Evolutionary conservation across 1,284 basidiomycete species (phyloP).

Genomic region (Xerocomus amazonicus): DNA sequence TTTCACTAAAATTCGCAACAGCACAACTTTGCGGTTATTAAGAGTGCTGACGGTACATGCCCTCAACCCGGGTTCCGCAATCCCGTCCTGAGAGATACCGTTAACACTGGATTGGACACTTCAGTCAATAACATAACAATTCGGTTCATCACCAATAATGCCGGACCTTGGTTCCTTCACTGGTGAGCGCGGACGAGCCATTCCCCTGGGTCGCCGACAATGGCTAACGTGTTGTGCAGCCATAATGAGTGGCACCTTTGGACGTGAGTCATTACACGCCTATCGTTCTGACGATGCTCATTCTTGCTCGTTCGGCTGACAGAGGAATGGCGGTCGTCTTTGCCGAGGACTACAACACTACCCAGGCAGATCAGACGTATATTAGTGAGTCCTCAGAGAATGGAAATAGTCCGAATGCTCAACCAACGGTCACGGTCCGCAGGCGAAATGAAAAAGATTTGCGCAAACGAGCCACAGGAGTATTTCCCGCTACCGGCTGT

Average conservation of each 20-base stretch:
- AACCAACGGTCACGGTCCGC: not conserved
- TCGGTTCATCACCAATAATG: not conserved
- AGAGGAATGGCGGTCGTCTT: not conserved
- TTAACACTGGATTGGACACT: not conserved
- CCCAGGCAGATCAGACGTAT: not conserved
- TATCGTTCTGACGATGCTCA: too few species aligned
- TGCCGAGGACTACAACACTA: not conserved
- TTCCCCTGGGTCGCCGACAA: not conserved
- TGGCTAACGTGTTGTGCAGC: not conserved
- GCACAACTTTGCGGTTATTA: constrained; percentile 22
- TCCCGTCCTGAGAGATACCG: not conserved
- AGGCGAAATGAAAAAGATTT: not conserved
- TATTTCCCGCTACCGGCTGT: not conserved
- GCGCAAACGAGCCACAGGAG: not conserved
- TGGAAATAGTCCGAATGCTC: not conserved
- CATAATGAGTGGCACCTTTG: not conserved
- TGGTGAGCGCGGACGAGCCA: not conserved
- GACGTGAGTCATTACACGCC: not conserved
- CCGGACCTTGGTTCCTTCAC: not conserved
- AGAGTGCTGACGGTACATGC: not conserved
- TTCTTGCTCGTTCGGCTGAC: not conserved
- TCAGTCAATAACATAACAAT: not conserved
- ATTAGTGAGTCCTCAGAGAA: not conserved
- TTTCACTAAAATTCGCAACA: constrained; percentile 1
- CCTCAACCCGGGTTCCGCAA: not conserved